Base-by-base conservation (phyloP, 805 yeast species). In the Dipodascus geniculatus region DNA sequence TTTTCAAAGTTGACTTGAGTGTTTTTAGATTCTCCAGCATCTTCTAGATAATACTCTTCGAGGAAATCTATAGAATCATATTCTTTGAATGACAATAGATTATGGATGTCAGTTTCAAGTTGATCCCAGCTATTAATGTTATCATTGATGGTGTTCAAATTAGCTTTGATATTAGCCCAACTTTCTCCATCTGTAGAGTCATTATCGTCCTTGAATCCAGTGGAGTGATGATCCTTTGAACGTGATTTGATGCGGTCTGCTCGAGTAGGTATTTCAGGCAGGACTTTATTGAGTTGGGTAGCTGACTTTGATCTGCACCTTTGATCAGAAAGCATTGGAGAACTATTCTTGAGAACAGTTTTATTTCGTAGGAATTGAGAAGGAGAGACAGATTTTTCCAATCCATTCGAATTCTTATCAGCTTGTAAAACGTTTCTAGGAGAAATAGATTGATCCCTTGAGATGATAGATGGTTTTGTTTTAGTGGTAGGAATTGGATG, bases 111-210 rank as follows among this genome's bases (percentile, higher is more conserved):
- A 38, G 4, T 38, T 38, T 38, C 44, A 38, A 38, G 14, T n/a
- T 38, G 44, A 11, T 38, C 20, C 44, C 44, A 38, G 20, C 20
- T n/a, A 16, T n/a, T 17, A 6, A 38, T 38, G 44, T 38, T 38
- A 38, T 38, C 14, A 38, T 38, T 38, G 4, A 38, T 38, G 17
- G 44, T 38, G 14, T 4, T 38, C 17, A 38, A 17, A n/a, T 38
- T 38, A 17, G 44, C 44, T 16, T 38, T 38, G 44, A 38, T 38
- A n/a, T 38, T 38, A 38, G 44, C 44, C 44, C 44, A 38, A 28
- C 33, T 28, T 28, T 28, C 33, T 28, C 9, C 33, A 28, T 28
- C 33, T 6, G 6, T 28, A 6, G 11, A 6, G 33, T 28, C 33
- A 28, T 11, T 28, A 6, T 28, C 33, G 6, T 11, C 11, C 11